These are phyloP conservation scores for Pythium coloratum DNA, from an alignment of 352 stramenopile genomes.

Conservation along the genomic window DNA sequence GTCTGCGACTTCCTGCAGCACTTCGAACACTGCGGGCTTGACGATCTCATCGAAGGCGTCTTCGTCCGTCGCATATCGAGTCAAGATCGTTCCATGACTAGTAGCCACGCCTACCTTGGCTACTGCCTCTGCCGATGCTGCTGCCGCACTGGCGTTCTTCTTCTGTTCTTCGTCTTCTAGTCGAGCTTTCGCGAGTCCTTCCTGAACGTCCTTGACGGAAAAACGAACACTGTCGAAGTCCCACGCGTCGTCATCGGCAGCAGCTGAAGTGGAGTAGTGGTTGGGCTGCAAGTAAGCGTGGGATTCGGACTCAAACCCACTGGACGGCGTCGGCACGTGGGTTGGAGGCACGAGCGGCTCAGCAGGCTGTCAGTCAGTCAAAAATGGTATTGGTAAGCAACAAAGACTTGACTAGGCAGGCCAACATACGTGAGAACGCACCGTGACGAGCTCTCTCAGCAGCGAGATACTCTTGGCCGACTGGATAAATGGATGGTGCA, in stretches of 20 bases:
- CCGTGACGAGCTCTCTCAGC: slow-evolving; percentile 68
- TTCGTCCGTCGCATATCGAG: slow-evolving; percentile 43
- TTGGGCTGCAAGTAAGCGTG: slow-evolving; percentile 25
- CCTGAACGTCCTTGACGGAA: slow-evolving; percentile 25
- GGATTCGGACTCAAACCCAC: slow-evolving; percentile 22
- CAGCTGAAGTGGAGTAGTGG: background rate
- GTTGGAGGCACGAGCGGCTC: background rate
- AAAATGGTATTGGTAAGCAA: background rate
- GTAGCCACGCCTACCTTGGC: background rate
- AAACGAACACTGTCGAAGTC: slow-evolving; percentile 79
- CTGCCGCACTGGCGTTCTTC: background rate
- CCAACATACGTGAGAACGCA: slow-evolving; percentile 1
- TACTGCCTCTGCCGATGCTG: no score
- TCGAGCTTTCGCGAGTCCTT: slow-evolving; percentile 18
- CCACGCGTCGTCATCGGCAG: slow-evolving; percentile 55
- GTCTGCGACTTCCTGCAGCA: slow-evolving; percentile 44
- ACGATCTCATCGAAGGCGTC: slow-evolving; percentile 65
- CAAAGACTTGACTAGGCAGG: slow-evolving; percentile 6
- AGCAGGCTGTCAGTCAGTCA: background rate
- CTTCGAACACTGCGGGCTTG: slow-evolving; percentile 80
- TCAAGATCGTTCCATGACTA: slow-evolving; percentile 1
- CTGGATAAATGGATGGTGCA: slow-evolving; percentile 86
- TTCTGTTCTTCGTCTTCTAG: slow-evolving; percentile 14
- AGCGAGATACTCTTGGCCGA: slow-evolving; percentile 68
- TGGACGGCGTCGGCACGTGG: slow-evolving; percentile 10